Evolutionary conservation across 1,284 basidiomycete species (phyloP), one percentile per base, ranked within the genome.

Genomic region (Mixia osmundae): DNA sequence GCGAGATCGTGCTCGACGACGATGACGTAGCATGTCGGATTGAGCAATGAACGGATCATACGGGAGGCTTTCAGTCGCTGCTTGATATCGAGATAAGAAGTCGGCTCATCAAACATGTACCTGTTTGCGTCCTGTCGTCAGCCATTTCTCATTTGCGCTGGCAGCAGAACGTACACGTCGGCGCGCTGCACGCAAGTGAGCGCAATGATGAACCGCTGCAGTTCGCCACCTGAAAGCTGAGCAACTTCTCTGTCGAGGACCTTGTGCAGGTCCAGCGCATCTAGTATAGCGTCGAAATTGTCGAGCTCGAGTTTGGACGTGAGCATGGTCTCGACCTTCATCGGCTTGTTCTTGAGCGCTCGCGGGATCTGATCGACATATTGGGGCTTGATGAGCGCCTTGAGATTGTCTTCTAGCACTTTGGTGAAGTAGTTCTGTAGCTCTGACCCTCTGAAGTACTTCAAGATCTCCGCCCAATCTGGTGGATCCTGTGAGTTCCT

Each of bases 341-440:
- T 68, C n/a, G n/a, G n/a, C 37, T 63, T 66, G 39, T 77, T 80
- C 61, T 94, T 95, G 65, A 95, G 79, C 29, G 80, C 80, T 38
- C 76, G 70, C 5, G 87, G 87, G 51, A 95, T 94, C 56, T 94
- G 85, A 56, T 95, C 87, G 47, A 95, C 87, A 54, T 95, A 95
- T 68, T 95, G 87, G 1, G 87, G 87, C 59, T 95, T 95, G 58
- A 94, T 94, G 44, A 95, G 68, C 1, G 87, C 85, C 61, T 91
- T 91, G 51, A 94, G 64, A 53, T 95, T 85, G 57, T 95, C 87
- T 59, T 94, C 87, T 18, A 95, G 66, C n/a, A 94, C 78, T 59
- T 91, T 91, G 35, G 85, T 94, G 59, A 94, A 94, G 63, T 94
- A 94, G 57, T 94, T 95, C 56, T 94, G 87, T 22, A 94, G 66